Evolutionary conservation across 306 rosid genomes (phyloP).

Genomic region (Malus fusca): DNA sequence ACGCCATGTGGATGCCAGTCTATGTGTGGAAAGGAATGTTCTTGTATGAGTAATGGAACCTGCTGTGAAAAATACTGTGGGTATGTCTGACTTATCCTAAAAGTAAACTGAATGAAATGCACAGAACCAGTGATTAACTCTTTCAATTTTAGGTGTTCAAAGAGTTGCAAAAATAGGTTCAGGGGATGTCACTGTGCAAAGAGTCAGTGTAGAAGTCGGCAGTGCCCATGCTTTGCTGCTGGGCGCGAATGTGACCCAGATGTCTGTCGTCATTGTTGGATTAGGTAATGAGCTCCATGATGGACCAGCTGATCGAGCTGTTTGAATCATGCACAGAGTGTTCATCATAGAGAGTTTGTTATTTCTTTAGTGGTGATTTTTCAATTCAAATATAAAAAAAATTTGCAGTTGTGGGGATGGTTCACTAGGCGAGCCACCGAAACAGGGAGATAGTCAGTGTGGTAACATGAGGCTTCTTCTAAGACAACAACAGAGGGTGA

Average conservation of each 20-base stretch:
- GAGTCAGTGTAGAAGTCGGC: conserved; percentile 84
- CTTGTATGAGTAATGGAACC: conserved; percentile 52
- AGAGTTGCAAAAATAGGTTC: conserved; percentile 69
- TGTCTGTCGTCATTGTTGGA: conserved; percentile 92
- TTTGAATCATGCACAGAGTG: not conserved
- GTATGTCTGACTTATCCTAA: conserved; percentile 27
- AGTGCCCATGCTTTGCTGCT: conserved; percentile 92
- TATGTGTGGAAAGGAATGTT: conserved; percentile 69
- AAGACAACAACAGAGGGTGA: conserved; percentile 93
- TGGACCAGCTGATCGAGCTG: not conserved
- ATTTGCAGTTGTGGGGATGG: conserved; percentile 91
- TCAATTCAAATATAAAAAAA: conserved; percentile 1
- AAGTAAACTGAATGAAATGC: not conserved
- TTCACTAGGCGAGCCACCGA: conserved; percentile 76
- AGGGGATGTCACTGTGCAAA: conserved; percentile 84
- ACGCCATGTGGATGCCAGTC: conserved; percentile 71
- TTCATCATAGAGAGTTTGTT: not conserved
- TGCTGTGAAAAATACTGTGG: conserved; percentile 95
- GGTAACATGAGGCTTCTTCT: conserved; percentile 98
- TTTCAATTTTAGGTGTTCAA: conserved; percentile 56
- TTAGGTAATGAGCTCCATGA: conserved; percentile 46
- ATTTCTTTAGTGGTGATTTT: not conserved
- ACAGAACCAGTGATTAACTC: not conserved
- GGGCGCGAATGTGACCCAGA: conserved; percentile 89
- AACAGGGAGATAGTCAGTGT: conserved; percentile 86